Conservation (phyloP, 805 yeast genomes). For the Starmerella bacillaris region DNA sequence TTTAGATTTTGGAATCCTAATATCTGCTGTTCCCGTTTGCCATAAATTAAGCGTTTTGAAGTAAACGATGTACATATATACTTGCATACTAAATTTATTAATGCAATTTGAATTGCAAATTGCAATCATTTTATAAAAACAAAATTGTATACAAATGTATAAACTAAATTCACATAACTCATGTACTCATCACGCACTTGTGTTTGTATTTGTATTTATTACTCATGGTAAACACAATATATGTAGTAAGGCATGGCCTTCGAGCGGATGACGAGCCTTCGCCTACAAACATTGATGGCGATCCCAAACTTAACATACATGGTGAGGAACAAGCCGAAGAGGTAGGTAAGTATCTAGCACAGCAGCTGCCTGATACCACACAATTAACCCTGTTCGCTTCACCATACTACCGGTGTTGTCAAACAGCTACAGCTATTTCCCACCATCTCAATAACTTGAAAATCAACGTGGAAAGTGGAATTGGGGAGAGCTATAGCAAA, state of each 20-base stretch:
- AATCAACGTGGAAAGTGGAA: constrained; percentile 57
- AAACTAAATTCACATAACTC: no score
- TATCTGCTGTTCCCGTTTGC: no score
- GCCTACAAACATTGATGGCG: constrained; percentile 82
- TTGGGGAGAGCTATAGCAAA: constrained; percentile 85
- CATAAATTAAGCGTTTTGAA: no score
- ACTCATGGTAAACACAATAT: constrained; percentile 9
- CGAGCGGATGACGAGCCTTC: constrained; percentile 51
- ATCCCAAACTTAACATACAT: constrained; percentile 71
- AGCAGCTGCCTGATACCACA: constrained; percentile 40
- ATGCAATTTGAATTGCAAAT: no score
- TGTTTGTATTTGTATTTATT: neutral
- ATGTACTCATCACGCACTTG: neutral
- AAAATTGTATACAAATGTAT: no score
- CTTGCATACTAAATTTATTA: no score
- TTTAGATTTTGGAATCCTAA: no score
- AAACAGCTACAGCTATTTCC: constrained; percentile 61
- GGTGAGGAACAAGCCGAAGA: constrained; percentile 80
- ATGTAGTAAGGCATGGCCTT: constrained; percentile 46
- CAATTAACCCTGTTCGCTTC: constrained; percentile 38
- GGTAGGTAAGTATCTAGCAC: constrained; percentile 34
- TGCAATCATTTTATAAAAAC: no score
- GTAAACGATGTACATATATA: no score
- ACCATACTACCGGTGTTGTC: constrained; percentile 80
- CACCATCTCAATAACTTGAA: constrained; percentile 34